These are phyloP conservation scores for Tulasnella sp. DNA, from an alignment of 768 basidiomycete genomes.

Conservation along the genomic window DNA sequence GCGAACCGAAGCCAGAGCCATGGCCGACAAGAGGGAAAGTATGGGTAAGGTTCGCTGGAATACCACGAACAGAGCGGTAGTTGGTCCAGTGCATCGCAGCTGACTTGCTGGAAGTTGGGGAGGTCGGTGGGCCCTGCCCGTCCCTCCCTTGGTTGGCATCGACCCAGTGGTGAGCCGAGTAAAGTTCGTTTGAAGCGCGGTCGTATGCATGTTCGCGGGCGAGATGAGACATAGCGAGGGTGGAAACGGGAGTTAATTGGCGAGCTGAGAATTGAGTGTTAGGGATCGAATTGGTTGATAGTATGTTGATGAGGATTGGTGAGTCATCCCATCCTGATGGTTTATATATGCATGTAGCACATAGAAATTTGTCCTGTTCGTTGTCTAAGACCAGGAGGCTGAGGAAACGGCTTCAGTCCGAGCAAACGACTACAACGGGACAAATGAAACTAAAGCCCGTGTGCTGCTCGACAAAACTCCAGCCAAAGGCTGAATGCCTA, in stretches of 20 bases:
- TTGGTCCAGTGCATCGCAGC: neutral
- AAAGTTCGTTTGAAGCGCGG: neutral
- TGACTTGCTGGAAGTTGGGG: neutral
- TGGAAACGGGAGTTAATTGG: neutral
- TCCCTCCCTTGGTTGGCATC: neutral
- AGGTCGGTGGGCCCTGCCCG: neutral
- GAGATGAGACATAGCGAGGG: neutral
- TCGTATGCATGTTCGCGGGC: neutral
- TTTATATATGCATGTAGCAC: no score
- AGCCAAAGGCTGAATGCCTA: no score
- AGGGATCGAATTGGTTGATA: neutral
- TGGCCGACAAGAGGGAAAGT: neutral
- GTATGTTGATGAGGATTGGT: neutral
- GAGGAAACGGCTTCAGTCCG: no score
- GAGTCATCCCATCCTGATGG: no score
- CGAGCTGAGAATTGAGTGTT: neutral
- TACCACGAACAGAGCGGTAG: neutral
- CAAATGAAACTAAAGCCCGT: no score
- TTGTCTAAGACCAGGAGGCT: no score
- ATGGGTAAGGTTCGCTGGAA: neutral
- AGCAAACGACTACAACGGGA: no score
- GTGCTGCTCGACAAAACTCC: no score
- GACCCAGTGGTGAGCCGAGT: neutral
- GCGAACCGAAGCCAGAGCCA: neutral
- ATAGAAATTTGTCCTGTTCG: no score